Evolutionary conservation across 2,329 filamentous ascomycete species (phyloP), one percentile per base, ranked within the genome.

Genomic region (Corniculantispora saksenae): DNA sequence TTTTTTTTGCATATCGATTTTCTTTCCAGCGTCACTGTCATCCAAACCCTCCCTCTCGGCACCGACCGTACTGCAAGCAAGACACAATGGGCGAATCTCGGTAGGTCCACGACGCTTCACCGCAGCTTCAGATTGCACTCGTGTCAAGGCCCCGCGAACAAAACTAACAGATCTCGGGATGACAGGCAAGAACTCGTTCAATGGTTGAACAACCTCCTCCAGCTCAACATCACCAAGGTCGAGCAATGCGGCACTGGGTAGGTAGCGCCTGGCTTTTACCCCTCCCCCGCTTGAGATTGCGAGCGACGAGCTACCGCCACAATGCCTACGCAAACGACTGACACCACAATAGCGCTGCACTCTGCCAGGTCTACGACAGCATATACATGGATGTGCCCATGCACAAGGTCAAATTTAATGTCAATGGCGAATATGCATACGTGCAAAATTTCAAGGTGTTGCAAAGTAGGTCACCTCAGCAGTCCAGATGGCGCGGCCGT

Each of bases 161-260:
- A 12, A 19, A 50, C 59, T 62, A 23, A 59, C 47, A 48, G 32
- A 29, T 29, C 19, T 38, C 23, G 25, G 8, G 7, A 54, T 32
- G 23, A 66, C 74, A 98, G 95, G 84, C 95, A 99, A 82, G 95
- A 99, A 83, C 88, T 99, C 72, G 85, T 99, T 72, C 87, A 89
- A 82, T 99, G 95, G 95, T 84, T 98, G 71, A 99, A 99, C 85
- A 94, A 92, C 85, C 91, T 99, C 68, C 89, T 99, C 60, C 93
- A 97, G 83, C 90, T 99, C 75, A 99, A 98, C 83, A 89, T 99
- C 74, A 98, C 91, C 74, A 98, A 97, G 82, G 93, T 99, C 78
- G 95, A 99, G 83, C 95, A 99, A 86, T 98, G 94, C 79, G 95
- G 95, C 78, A 98, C 94, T 75, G 95, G 94, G 94, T 98, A 89